Percentiles rank a stretch among this genome's conserved stretches.
These are phyloP conservation scores for Fusarium annulatum DNA, from an alignment of 2,329 filamentous ascomycete genomes.

Conservation along the genomic window DNA sequence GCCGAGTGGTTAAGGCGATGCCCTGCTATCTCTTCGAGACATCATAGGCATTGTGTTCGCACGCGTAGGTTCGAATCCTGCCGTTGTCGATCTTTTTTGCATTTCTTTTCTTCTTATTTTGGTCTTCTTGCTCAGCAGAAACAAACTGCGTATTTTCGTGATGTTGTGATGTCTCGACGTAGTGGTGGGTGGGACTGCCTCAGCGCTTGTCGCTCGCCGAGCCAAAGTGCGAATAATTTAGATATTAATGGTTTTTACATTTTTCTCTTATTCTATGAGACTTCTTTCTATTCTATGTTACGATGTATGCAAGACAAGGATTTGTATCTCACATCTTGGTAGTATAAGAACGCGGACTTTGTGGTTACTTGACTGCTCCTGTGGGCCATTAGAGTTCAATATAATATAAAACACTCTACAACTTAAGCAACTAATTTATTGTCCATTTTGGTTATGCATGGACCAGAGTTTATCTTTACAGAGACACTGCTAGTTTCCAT, in stretches of 20 bases:
- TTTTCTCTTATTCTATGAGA: neutral
- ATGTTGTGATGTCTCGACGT: neutral
- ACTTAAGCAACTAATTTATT: neutral
- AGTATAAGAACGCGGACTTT: neutral
- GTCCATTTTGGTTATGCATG: neutral
- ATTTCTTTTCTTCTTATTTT: neutral
- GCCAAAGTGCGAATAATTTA: neutral
- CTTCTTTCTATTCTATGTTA: neutral
- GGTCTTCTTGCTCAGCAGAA: neutral
- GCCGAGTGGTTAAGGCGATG: conserved; percentile 36
- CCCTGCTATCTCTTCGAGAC: conserved; percentile 27
- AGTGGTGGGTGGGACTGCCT: neutral
- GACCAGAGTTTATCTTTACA: neutral
- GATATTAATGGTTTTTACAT: neutral
- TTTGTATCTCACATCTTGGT: neutral
- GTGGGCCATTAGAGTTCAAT: neutral
- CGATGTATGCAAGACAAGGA: too few species aligned
- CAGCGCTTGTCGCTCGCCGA: neutral
- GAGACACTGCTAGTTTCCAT: neutral
- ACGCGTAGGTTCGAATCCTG: conserved; percentile 36
- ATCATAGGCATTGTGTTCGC: conserved; percentile 35
- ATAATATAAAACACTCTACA: neutral
- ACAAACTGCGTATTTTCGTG: neutral
- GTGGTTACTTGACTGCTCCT: neutral
- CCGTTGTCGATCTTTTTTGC: conserved; percentile 9